Conservation (phyloP, 108 stramenopile species). For the Aurantiochytrium sp. region DNA sequence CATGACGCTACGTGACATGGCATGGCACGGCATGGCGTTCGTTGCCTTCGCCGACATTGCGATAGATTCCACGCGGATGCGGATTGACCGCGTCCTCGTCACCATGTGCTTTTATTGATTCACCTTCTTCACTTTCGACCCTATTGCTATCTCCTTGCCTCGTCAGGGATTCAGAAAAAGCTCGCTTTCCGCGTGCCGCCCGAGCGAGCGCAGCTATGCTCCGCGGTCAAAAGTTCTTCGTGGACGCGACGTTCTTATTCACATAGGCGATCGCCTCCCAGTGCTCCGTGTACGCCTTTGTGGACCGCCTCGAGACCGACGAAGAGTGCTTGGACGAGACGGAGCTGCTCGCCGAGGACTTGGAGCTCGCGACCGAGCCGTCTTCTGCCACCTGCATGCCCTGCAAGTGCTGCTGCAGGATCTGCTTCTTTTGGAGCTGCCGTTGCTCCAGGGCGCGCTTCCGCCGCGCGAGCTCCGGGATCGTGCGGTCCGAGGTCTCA, state of each 20-base stretch:
- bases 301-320: not conserved
- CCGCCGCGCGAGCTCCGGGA: not conserved
- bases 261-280: constrained; percentile 12
- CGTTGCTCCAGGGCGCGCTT: not conserved
- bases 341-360: not conserved
- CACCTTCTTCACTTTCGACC: too few species aligned
- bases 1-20: too few species aligned
- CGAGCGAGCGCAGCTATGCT: too few species aligned
- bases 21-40: too few species aligned
- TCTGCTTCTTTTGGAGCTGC: not conserved
- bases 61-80: too few species aligned
- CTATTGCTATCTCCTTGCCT: too few species aligned
- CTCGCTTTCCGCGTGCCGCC: not conserved
- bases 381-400: not conserved
- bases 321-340: not conserved
- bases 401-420: not conserved
- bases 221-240: not conserved
- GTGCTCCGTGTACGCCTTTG: constrained; percentile 9
- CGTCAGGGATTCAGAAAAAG: too few species aligned
- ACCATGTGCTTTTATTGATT: too few species aligned
- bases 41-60: too few species aligned
- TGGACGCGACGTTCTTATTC: not conserved
- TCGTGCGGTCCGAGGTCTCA: not conserved
- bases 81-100: too few species aligned
- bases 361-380: not conserved